Evolutionary conservation across 2,329 filamentous ascomycete genomes (phyloP), one percentile per base, ranked within the genome.

Genomic region (Aspergillus texensis): DNA sequence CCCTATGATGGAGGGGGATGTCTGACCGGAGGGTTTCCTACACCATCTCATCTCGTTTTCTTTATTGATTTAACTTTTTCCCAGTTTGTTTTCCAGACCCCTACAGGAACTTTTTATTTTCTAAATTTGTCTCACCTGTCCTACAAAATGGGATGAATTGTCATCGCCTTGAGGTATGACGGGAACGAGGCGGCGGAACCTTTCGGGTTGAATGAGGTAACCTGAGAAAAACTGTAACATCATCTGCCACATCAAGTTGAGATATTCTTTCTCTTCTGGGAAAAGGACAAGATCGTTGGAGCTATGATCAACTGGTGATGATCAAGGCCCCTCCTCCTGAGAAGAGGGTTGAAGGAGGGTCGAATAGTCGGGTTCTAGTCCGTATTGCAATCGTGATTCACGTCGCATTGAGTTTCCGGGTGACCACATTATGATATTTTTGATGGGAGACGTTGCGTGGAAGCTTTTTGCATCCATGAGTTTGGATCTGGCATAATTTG

Each of bases 111-210:
- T 16, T 55, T 39, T 12, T 5, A 10, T 16, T 55, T 55, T 39
- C 32, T 55, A 39, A 21, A 55, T 28, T 55, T 55, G 52, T 55
- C 52, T 39, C 19, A 54, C 12, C 52, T 36, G 52, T 55, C 52
- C 39, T 26, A 55, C 52, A 24, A 41, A 9, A 10, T 41, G 32
- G 34, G n/a, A 39, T 36, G 32, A 26, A 55, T 41, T 39, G 52
- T 39, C 52, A 39, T 24, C 5, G 32, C n/a, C 50, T 32, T 34
- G 19, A 55, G 34, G 52, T 55, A 55, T 55, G 52, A 55, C 52
- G 52, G n/a, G 52, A 55, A 55, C 32, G 52, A 55, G 52, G 52
- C 52, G 52, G 52, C 52, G 52, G 52, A 55, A 39, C 52, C 52
- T 39, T 19, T 55, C 52, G 52, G 21, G 21, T 55, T 39, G 21